Evolutionary conservation across 805 yeast genomes (phyloP).

Genomic region (Clavispora vitiphila): DNA sequence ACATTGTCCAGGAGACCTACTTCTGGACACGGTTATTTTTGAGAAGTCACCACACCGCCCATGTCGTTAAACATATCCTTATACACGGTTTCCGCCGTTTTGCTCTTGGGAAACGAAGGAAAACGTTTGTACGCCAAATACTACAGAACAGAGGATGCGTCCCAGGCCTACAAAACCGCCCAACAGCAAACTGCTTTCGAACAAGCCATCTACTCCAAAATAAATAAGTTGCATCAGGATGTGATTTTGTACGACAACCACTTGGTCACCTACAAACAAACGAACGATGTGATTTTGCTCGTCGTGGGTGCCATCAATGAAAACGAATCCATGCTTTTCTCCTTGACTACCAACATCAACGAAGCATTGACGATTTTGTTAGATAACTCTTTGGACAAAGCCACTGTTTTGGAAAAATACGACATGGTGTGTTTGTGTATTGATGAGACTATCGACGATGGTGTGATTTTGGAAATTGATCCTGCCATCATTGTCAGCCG

Average conservation of each 20-base stretch:
- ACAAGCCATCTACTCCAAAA: conserved; percentile 61
- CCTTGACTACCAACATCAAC: conserved; percentile 68
- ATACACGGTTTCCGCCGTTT: conserved; percentile 75
- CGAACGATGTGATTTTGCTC: conserved; percentile 67
- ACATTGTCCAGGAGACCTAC: neutral
- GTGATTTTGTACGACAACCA: conserved; percentile 74
- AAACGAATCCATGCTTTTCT: conserved; percentile 77
- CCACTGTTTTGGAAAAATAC: conserved; percentile 72
- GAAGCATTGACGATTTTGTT: conserved; percentile 79
- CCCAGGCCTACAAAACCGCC: conserved; percentile 39
- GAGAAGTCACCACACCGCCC: neutral
- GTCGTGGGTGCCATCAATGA: conserved; percentile 74
- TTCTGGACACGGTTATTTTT: conserved; percentile 1
- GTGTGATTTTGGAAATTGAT: conserved; percentile 86
- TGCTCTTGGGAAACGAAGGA: conserved; percentile 79
- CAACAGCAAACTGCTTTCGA: conserved; percentile 79
- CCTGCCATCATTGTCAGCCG: conserved; percentile 81
- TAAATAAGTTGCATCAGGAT: conserved; percentile 78
- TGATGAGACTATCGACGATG: conserved; percentile 93
- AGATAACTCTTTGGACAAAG: conserved; percentile 67
- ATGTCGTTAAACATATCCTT: conserved; percentile 56
- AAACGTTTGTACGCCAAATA: conserved; percentile 80
- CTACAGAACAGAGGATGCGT: conserved; percentile 48
- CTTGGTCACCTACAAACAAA: conserved; percentile 81
- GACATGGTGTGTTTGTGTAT: conserved; percentile 82